A percentile compares a stretch with the other conserved stretches of the same genome.
Evolutionary conservation across 768 basidiomycete species (phyloP).

Genomic region (Hygrocybe coccinea): DNA sequence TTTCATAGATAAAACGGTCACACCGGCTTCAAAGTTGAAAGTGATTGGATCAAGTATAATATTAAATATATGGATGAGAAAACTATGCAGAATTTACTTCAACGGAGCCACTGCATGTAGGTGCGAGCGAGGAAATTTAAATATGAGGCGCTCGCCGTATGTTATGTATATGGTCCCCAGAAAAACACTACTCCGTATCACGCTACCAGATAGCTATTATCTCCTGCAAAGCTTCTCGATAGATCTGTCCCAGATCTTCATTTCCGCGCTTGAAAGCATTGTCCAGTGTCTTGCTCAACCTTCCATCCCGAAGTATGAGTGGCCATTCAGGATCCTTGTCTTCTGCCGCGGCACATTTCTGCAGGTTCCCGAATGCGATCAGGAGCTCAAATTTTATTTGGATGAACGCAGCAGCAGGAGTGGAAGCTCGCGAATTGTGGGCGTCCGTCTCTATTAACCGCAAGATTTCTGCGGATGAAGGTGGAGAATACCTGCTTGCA

Average conservation of each 20-base stretch:
- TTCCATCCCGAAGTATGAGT: not conserved
- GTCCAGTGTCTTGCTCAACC: not conserved
- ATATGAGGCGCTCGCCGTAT: too few species aligned
- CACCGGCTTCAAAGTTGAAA: too few species aligned
- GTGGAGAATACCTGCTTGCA: slow-evolving; percentile 14
- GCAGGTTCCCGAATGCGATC: slow-evolving; percentile 36
- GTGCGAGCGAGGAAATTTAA: too few species aligned
- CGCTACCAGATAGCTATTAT: not conserved
- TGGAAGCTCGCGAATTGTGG: slow-evolving; percentile 5
- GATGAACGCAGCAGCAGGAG: not conserved
- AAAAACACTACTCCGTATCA: too few species aligned
- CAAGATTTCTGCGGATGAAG: slow-evolving; percentile 17
- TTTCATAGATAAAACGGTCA: too few species aligned
- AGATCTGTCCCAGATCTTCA: not conserved
- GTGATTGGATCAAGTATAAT: too few species aligned
- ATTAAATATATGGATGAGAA: too few species aligned
- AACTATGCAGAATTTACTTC: too few species aligned
- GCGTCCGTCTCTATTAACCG: slow-evolving; percentile 15
- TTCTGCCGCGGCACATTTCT: slow-evolving; percentile 17
- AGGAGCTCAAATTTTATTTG: slow-evolving; percentile 39
- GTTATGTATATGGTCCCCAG: too few species aligned
- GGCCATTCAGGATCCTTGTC: slow-evolving; percentile 6
- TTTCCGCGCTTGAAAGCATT: slow-evolving; percentile 10
- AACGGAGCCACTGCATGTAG: too few species aligned
- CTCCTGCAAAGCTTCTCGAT: not conserved